Conservation (phyloP, 768 basidiomycete species). For the Suillus ampliporus region DNA sequence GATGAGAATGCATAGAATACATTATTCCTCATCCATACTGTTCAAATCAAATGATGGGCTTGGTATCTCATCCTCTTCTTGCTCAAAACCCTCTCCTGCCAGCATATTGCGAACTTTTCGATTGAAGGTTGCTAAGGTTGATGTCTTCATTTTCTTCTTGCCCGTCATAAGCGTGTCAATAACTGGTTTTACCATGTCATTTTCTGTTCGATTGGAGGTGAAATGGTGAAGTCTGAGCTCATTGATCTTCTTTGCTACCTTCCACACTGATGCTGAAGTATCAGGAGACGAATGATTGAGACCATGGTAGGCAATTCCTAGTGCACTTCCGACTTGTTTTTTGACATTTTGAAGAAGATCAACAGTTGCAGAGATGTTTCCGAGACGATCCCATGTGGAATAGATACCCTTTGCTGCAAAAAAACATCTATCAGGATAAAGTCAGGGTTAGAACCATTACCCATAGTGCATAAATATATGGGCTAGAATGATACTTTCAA, state of each 20-base stretch:
- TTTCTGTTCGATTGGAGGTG: neutral
- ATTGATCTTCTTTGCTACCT: constrained; percentile 17
- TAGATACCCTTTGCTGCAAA: constrained; percentile 40
- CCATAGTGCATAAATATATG: too few species aligned
- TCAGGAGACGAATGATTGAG: constrained; percentile 28
- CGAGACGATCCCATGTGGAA: constrained; percentile 37
- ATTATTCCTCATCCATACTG: too few species aligned
- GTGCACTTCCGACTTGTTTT: constrained; percentile 29
- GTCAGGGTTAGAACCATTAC: too few species aligned
- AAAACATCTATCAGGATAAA: too few species aligned
- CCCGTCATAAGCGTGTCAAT: constrained; percentile 23
- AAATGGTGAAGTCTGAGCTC: constrained; percentile 18
- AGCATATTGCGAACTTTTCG: constrained; percentile 30
- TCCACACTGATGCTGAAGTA: constrained; percentile 23
- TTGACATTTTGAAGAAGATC: constrained; percentile 36
- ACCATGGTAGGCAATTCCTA: constrained; percentile 32
- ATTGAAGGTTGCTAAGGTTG: constrained; percentile 40
- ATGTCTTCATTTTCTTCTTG: constrained; percentile 26
- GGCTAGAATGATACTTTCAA: too few species aligned
- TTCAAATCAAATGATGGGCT: too few species aligned
- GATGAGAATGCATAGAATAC: too few species aligned
- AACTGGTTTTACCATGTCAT: constrained; percentile 12
- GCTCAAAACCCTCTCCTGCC: too few species aligned
- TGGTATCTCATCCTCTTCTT: too few species aligned
- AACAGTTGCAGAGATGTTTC: constrained; percentile 36